phyloP scores from a whole-genome alignment of 2,329 filamentous ascomycete species.

The Hypoxylon sp. region DNA sequence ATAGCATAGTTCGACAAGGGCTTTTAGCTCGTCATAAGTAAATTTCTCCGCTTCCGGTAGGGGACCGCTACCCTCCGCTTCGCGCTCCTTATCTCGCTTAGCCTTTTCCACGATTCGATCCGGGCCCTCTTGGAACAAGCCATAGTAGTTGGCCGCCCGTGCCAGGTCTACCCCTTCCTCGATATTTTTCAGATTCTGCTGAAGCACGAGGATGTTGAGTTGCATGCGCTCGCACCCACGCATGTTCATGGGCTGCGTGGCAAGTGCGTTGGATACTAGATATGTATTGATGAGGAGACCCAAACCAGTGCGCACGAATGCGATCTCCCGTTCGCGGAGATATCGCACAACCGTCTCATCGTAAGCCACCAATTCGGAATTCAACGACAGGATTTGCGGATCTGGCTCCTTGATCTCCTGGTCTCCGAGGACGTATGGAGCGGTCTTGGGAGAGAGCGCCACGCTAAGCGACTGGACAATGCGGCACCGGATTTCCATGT shows the following conservation, averaged over 20 bases:
- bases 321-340: constrained; percentile 76
- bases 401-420: constrained; percentile 83
- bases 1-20: constrained; percentile 74
- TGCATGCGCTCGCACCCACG: constrained; percentile 89
- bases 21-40: constrained; percentile 75
- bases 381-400: constrained; percentile 83
- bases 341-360: constrained; percentile 84
- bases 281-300: constrained; percentile 82
- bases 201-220: constrained; percentile 92
- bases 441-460: constrained; percentile 70
- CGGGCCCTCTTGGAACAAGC: constrained; percentile 73
- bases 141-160: constrained; percentile 75
- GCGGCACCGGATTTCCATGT: constrained; percentile 88
- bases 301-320: constrained; percentile 82
- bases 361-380: constrained; percentile 85
- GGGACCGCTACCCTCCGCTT: constrained; percentile 51
- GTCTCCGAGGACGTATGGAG: constrained; percentile 72
- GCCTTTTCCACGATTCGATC: constrained; percentile 75
- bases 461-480: constrained; percentile 82
- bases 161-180: constrained; percentile 76
- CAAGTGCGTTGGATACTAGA: constrained; percentile 77
- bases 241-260: constrained; percentile 84
- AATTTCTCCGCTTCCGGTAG: constrained; percentile 61
- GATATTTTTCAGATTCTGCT: constrained; percentile 96
- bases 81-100: constrained; percentile 58